Base-by-base conservation (phyloP, 805 yeast genomes). In the Candida insectorum region DNA sequence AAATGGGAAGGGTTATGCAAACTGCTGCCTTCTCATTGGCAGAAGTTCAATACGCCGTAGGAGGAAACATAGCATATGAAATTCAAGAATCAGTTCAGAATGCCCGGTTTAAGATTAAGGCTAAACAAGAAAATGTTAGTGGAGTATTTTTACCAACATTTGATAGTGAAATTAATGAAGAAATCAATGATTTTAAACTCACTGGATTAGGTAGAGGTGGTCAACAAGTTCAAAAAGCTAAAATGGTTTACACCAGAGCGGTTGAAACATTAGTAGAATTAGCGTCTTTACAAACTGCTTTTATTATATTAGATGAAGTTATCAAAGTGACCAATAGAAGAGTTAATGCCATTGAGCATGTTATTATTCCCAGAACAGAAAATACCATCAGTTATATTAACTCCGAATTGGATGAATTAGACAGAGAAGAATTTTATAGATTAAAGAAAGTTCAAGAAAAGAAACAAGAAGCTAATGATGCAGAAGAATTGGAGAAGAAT, bases 191-290 rank as follows among this genome's bases (percentile, higher is more conserved):
- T 55, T 91, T 91, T 72, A 86, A 86, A 60, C 71, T 91, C 77
- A 91, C 97, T 4, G 98, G 98, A 49, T 72, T 91, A 47, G 98
- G 98, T 32, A 77, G 97, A 60, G 98, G 98, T 63, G 97, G 98
- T 44, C 97, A 91, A 63, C 97, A 91, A 59, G 95, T 91, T 34
- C 95, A 85, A 61, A 83, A 82, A 60, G 97, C 97, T 37, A 88
- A 89, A 62, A 76, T 77, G 45, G 95, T 93, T 16, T 93, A 93
- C 61, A 81, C 96, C 23, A 85, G 81, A 52, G 96, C 96, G 10
- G 97, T 93, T n/a, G 97, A 93, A 62, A 88, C 97, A 0, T 73
- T 91, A 43, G 97, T 91, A 20, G 97, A 88, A 56, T 73, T 91
- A 47, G 98, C 98, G 0, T 87, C 97, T 9, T 69, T 93, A 52